These are phyloP conservation scores for Ophiostoma himal-ulmi DNA, from an alignment of 2,329 filamentous ascomycete genomes.

Conservation along the genomic window DNA sequence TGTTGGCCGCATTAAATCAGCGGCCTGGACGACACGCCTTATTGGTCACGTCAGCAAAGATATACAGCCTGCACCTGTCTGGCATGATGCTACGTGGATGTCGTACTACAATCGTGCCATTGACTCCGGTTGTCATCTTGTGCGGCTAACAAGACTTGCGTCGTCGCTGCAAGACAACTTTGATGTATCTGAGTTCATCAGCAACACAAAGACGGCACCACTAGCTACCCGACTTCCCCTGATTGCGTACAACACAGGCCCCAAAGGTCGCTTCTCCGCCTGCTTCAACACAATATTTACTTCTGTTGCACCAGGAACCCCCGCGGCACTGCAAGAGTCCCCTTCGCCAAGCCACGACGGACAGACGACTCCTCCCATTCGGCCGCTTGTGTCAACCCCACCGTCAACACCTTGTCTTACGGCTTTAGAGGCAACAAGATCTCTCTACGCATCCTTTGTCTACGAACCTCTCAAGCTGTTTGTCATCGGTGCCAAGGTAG, in stretches of 20 bases:
- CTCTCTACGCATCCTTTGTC: slow-evolving; percentile 56
- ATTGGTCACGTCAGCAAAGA: slow-evolving; percentile 50
- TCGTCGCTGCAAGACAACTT: slow-evolving; percentile 50
- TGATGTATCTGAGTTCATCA: slow-evolving; percentile 43
- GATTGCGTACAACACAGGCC: slow-evolving; percentile 42
- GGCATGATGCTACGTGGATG: slow-evolving; percentile 50
- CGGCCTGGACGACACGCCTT: slow-evolving; percentile 52
- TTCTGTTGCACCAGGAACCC: slow-evolving; percentile 41
- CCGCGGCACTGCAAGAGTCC: slow-evolving; percentile 15
- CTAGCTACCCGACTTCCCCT: slow-evolving; percentile 45
- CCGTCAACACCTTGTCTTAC: slow-evolving; percentile 42
- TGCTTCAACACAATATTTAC: slow-evolving; percentile 46
- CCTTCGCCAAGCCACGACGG: not conserved
- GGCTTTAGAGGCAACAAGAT: slow-evolving; percentile 50
- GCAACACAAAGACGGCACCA: slow-evolving; percentile 41
- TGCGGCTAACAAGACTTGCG: slow-evolving; percentile 54
- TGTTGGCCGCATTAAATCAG: slow-evolving; percentile 44
- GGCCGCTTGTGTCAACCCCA: slow-evolving; percentile 29
- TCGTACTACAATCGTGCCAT: slow-evolving; percentile 50
- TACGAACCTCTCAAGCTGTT: slow-evolving; percentile 63
- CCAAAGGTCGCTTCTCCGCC: slow-evolving; percentile 38
- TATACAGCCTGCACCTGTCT: slow-evolving; percentile 42
- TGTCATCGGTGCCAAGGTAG: slow-evolving; percentile 60
- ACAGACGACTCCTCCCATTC: not conserved
- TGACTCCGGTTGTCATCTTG: slow-evolving; percentile 53